These are phyloP conservation scores for Cladosporium austrohemisphaericum DNA, from an alignment of 2,329 filamentous ascomycete species.

Conservation along the genomic window DNA sequence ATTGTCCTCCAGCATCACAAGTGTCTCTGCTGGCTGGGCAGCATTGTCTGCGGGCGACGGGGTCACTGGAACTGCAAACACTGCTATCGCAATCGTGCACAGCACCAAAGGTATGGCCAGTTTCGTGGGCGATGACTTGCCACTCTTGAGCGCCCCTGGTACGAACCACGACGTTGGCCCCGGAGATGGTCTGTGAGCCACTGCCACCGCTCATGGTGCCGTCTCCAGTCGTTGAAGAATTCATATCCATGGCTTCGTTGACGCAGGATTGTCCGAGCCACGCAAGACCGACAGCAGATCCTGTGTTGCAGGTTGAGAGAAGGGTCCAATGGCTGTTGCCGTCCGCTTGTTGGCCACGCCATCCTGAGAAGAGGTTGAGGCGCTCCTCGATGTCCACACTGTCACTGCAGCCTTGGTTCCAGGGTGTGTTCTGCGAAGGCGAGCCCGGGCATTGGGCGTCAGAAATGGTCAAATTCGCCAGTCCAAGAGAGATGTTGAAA, in stretches of 20 bases:
- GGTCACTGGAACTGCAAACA: conserved; percentile 63
- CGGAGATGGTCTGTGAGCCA: conserved; percentile 69
- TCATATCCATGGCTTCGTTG: conserved; percentile 47
- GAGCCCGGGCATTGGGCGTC: conserved; percentile 70
- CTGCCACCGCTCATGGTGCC: conserved; percentile 30
- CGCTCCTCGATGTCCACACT: conserved; percentile 66
- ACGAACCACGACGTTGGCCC: conserved; percentile 83
- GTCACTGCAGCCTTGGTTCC: conserved; percentile 74
- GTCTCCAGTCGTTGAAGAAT: conserved; percentile 37
- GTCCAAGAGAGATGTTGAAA: conserved; percentile 91
- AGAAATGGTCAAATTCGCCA: conserved; percentile 79
- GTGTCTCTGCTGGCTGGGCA: conserved; percentile 67
- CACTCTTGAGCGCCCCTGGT: conserved; percentile 70
- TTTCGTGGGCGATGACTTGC: conserved; percentile 94
- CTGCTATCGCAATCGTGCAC: conserved; percentile 80
- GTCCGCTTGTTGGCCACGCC: conserved; percentile 76
- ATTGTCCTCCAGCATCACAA: conserved; percentile 75
- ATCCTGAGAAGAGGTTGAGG: conserved; percentile 80
- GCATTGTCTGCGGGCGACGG: conserved; percentile 65
- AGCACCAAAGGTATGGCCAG: conserved; percentile 90
- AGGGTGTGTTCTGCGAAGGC: conserved; percentile 64
- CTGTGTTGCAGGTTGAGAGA: conserved; percentile 75
- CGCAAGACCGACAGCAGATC: conserved; percentile 80
- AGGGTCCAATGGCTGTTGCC: conserved; percentile 91
- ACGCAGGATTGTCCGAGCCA: conserved; percentile 90